Percentiles rank a stretch among this genome's conserved stretches.
phyloP scores from a whole-genome alignment of 2,329 filamentous ascomycete genomes.

The Sporothrix pallida region DNA sequence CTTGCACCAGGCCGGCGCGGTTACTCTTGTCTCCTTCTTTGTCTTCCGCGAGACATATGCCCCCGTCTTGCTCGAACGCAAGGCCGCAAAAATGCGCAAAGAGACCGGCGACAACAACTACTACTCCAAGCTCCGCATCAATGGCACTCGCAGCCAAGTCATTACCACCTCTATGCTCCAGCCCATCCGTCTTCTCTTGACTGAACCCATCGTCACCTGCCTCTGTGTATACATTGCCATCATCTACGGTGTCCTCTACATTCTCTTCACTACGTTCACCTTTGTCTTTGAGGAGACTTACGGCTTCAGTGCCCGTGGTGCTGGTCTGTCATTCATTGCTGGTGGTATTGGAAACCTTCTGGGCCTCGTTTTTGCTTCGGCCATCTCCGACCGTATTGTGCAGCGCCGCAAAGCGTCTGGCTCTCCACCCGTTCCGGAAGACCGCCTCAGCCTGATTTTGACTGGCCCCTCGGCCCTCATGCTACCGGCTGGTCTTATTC shows the following conservation, averaged over 20 bases:
- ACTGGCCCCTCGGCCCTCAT: conserved; percentile 52
- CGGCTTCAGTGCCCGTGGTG: conserved; percentile 52
- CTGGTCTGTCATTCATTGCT: conserved; percentile 56
- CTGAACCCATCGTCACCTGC: conserved; percentile 15
- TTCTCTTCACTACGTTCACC: conserved; percentile 60
- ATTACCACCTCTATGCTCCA: not conserved
- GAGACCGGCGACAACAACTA: not conserved
- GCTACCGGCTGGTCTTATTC: conserved; percentile 58
- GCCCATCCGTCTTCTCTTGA: not conserved
- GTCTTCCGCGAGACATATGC: conserved; percentile 12
- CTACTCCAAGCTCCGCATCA: conserved; percentile 1
- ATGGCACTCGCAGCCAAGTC: not conserved
- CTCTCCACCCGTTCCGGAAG: conserved; percentile 39
- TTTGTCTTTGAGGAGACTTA: conserved; percentile 55
- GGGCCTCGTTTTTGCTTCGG: conserved; percentile 47
- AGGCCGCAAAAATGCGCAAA: not conserved
- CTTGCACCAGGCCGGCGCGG: not conserved
- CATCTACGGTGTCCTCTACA: conserved; percentile 57
- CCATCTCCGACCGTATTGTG: conserved; percentile 51
- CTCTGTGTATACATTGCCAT: conserved; percentile 38
- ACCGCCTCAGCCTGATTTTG: conserved; percentile 50
- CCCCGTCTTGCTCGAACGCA: not conserved
- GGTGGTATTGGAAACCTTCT: conserved; percentile 53
- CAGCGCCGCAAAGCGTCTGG: conserved; percentile 51
- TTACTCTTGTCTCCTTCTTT: not conserved